These are phyloP conservation scores for Phytophthora quininea DNA, from an alignment of 352 stramenopile species.

Conservation along the genomic window DNA sequence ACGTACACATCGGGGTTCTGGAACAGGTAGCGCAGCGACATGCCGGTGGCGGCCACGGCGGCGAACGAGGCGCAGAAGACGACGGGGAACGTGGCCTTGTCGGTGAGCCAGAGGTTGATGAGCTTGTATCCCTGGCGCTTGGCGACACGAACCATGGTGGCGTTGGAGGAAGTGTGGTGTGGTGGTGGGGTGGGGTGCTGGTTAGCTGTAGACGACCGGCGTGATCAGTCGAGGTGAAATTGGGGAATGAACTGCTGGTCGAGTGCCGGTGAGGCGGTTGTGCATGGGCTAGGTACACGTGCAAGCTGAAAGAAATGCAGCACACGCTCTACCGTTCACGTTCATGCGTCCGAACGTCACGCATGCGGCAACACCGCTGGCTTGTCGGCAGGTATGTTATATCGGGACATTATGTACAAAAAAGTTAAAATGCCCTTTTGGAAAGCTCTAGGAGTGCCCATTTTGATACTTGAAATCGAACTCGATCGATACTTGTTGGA, in stretches of 20 bases:
- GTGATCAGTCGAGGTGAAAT: not conserved
- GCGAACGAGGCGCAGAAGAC: constrained; percentile 52
- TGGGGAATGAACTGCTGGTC: no score
- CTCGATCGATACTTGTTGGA: no score
- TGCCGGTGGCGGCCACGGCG: constrained; percentile 34
- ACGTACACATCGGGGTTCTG: constrained; percentile 70
- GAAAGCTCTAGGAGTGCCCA: no score
- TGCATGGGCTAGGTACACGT: no score
- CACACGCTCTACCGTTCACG: not conserved
- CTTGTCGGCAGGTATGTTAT: no score
- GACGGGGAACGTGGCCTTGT: constrained; percentile 66
- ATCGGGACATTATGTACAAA: no score
- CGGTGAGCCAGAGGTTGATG: constrained; percentile 65
- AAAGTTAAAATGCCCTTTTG: no score
- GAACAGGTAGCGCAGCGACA: constrained; percentile 54
- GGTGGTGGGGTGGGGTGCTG: not conserved
- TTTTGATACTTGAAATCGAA: no score
- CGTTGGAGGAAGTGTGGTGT: not conserved
- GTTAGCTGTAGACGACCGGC: not conserved
- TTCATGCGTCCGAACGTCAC: no score
- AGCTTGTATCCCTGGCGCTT: constrained; percentile 36
- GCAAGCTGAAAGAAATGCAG: not conserved
- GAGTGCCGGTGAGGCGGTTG: no score
- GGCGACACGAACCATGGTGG: constrained; percentile 32
- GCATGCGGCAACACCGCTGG: not conserved